A percentile compares a stretch with the other conserved stretches of the same genome.
Evolutionary conservation across 1,284 basidiomycete species (phyloP).

Genomic region (Gastroboletus turbinatus): DNA sequence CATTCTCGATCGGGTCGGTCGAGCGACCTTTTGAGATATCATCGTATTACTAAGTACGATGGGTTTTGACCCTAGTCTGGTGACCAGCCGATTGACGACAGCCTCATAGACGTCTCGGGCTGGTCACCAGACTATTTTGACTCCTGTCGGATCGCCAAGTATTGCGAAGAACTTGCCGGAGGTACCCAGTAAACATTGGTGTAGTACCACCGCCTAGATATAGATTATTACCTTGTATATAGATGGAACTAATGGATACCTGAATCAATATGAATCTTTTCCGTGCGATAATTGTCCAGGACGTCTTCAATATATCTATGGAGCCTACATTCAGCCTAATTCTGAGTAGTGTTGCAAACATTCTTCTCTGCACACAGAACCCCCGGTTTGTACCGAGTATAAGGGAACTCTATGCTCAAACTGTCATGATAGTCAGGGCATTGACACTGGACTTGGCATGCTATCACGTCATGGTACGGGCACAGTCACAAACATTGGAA

Average conservation of each 20-base stretch:
- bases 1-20: too few relatives aligned
- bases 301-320: background rate
- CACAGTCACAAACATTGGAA: background rate
- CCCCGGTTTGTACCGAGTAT: background rate
- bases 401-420: background rate
- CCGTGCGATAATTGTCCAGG: background rate
- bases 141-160: too few relatives aligned
- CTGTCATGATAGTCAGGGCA: background rate
- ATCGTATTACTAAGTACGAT: too few relatives aligned
- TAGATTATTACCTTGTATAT: background rate
- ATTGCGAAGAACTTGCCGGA: too few relatives aligned
- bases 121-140: too few relatives aligned
- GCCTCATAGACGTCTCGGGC: too few relatives aligned
- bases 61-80: too few relatives aligned
- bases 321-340: background rate
- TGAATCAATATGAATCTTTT: background rate
- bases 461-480: background rate
- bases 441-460: slow-evolving; percentile 13
- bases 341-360: background rate
- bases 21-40: too few relatives aligned
- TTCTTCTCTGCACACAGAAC: slow-evolving; percentile 1
- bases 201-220: too few relatives aligned
- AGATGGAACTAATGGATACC: background rate
- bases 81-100: too few relatives aligned
- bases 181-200: too few relatives aligned